phyloP scores from a whole-genome alignment of 768 basidiomycete species.

The Coprinellus micaceus region DNA sequence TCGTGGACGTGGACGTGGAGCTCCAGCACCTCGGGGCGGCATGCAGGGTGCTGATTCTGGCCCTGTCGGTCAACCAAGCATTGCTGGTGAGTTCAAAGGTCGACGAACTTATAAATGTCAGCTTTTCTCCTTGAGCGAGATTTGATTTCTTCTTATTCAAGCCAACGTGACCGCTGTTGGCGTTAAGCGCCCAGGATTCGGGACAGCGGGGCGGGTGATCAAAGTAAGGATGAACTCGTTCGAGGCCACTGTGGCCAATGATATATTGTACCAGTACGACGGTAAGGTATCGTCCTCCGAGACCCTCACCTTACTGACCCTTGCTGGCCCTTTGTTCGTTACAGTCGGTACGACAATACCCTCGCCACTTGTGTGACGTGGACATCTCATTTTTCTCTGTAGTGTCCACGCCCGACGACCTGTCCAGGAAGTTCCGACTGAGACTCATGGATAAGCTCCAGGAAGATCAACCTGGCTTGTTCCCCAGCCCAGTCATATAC shows the following conservation, averaged over 20 bases:
- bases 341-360: constrained; percentile 25
- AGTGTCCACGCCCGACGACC: constrained; percentile 22
- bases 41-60: constrained; percentile 5
- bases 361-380: background rate
- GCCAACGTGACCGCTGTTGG: constrained; percentile 47
- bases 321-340: background rate
- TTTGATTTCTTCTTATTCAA: background rate
- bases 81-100: constrained; percentile 10
- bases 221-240: constrained; percentile 44
- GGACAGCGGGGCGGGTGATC: constrained; percentile 33
- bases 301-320: background rate
- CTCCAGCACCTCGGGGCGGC: constrained; percentile 5
- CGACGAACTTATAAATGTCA: no score
- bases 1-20: constrained; percentile 1
- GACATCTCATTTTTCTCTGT: background rate
- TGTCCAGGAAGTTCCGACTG: constrained; percentile 32
- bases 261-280: constrained; percentile 69
- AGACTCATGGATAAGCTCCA: constrained; percentile 63
- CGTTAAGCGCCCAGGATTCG: constrained; percentile 58
- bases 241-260: constrained; percentile 43
- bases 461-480: constrained; percentile 48
- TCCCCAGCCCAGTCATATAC: constrained; percentile 65
- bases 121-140: no score
- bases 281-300: constrained; percentile 18
- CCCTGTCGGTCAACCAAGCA: constrained; percentile 11